Percentiles rank a stretch among this genome's conserved stretches.
Evolutionary conservation across 805 yeast species (phyloP).

Genomic region (Metschnikowia santaceciliae): DNA sequence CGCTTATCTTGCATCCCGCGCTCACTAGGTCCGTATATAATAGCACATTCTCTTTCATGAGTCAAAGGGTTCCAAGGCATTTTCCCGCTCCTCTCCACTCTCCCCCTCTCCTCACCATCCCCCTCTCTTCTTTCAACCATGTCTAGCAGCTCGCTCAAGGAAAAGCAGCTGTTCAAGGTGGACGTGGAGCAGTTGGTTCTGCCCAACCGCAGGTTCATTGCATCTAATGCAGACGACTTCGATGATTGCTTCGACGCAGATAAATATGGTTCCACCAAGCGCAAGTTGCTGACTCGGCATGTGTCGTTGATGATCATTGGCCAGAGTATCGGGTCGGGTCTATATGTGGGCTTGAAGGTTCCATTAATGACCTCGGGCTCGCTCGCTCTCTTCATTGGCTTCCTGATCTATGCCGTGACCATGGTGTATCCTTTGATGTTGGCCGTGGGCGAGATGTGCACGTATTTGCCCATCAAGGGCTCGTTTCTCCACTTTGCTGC

Average conservation of each 20-base stretch:
- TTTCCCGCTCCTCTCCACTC: background rate
- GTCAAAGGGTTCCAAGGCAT: background rate
- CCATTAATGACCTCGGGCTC: constrained; percentile 33
- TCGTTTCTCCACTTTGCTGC: constrained; percentile 32
- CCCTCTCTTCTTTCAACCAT: background rate
- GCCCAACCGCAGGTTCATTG: constrained; percentile 7
- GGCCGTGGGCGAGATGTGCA: constrained; percentile 37
- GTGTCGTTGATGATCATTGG: constrained; percentile 35
- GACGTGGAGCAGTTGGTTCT: constrained; percentile 13
- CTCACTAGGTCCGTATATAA: background rate
- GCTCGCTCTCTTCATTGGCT: constrained; percentile 31
- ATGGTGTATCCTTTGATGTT: constrained; percentile 35
- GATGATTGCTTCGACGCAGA: constrained; percentile 25
- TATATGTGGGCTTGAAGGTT: constrained; percentile 29
- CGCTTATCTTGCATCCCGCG: constrained; percentile 3
- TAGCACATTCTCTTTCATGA: background rate
- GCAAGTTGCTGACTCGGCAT: constrained; percentile 29
- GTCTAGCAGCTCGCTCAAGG: constrained; percentile 2
- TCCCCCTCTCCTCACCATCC: background rate
- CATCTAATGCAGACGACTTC: constrained; percentile 20
- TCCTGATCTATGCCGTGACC: constrained; percentile 27
- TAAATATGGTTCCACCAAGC: constrained; percentile 28
- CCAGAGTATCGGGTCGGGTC: constrained; percentile 34
- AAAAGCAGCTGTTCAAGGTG: constrained; percentile 8
- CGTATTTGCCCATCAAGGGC: constrained; percentile 35